Evolutionary conservation across 2,329 filamentous ascomycete species (phyloP), one percentile per base, ranked within the genome.

Genomic region (Ilyonectria mors-panacis): DNA sequence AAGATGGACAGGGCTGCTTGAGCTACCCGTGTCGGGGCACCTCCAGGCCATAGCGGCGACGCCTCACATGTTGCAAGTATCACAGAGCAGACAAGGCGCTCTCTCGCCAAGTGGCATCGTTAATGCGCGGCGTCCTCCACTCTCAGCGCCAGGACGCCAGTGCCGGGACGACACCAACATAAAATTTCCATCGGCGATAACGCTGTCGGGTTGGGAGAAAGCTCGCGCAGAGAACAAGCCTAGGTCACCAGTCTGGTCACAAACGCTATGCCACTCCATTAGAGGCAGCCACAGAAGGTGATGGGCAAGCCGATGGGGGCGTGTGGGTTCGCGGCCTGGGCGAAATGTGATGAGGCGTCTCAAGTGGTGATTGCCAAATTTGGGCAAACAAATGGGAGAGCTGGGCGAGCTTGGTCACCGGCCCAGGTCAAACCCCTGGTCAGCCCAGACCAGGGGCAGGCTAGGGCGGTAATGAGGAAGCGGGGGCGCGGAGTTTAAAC

Each of bases 341-440:
- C 56, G 42, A 65, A 70, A 67, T 66, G 54, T 62, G 66, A 74
- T 59, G 55, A 68, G 45, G 56, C 64, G 53, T 70, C 59, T 71
- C 64, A 69, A 62, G 60, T 65, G 60, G 58, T 53, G 59, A 70
- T 70, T 64, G 45, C 69, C 67, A 66, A 70, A 70, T 72, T 73
- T 69, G 70, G 70, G 70, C 66, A 72, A 72, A 66, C 66, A 68
- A 68, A 71, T 70, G 68, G 72, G 59, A 58, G 59, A 70, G 63
- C 57, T 57, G 51, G 44, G 50, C 23, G 39, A 45, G 57, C 50
- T 56, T 51, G 57, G 51, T 48, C 57, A 60, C 50, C 50, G 63
- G 51, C 42, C 57, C 33, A 44, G 50, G 59, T 45, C 53, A 39
- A 61, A 17, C 53, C 63, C 53, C 45, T 61, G 51, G 58, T 26